Evolutionary conservation across 768 basidiomycete species (phyloP).

Genomic region (Kwoniella botswanensis): DNA sequence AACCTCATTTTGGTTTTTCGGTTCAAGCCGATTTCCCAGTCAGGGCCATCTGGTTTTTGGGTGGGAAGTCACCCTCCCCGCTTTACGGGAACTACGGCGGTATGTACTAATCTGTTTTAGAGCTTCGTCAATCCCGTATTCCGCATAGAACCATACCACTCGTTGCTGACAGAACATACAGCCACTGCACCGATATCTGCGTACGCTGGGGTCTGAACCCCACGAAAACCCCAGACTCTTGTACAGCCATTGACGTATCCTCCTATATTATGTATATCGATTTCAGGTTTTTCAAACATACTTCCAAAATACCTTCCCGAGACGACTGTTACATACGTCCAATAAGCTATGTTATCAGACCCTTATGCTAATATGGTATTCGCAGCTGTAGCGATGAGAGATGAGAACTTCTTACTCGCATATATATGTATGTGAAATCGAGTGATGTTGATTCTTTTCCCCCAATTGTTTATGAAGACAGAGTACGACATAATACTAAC

Average conservation of each 20-base stretch:
- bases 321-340: no score
- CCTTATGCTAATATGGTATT: background rate
- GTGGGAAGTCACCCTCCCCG: conserved; percentile 10
- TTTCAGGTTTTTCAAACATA: background rate
- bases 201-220: background rate
- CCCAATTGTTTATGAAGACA: background rate
- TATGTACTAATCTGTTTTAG: background rate
- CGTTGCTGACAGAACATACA: no score
- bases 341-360: no score
- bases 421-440: background rate
- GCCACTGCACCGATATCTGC: no score
- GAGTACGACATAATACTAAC: background rate
- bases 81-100: background rate
- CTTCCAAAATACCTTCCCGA: no score
- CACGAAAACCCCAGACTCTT: background rate
- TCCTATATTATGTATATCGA: background rate
- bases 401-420: background rate
- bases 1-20: background rate
- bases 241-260: conserved; percentile 14
- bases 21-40: background rate
- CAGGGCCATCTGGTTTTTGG: background rate
- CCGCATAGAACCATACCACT: no score
- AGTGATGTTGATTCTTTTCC: background rate
- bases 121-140: conserved; percentile 8
- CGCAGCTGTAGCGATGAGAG: background rate